Evolutionary conservation across 148 eudicot species (phyloP), one percentile per base, ranked within the genome.

Genomic region (Camellia japonica): DNA sequence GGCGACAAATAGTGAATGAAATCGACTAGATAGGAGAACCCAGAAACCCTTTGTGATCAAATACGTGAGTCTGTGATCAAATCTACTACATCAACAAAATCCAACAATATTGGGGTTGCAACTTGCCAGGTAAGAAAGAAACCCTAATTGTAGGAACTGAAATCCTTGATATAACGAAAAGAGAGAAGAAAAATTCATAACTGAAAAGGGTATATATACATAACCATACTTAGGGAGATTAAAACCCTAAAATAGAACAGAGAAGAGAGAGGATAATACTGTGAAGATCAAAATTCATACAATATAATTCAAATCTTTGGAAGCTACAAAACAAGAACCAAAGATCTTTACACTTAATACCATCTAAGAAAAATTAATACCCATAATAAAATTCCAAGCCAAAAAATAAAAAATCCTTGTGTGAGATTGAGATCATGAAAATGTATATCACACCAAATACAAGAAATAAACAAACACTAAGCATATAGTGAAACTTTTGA

Each of bases 141-240:
- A 44, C 61, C 79, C 79, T 67, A 18, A 20, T 56, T 68, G 59
- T 42, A 81, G 83, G 79, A 81, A 81, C 83, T 55, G 79, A 81
- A 81, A 46, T 59, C 79, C 83, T 81, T 75, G 79, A 75, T 81
- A 23, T 3, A 47, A 58, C 79, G 79, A 47, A 78, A 46, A 23
- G 73, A 18, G 63, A 46, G 52, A 68, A 52, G 62, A 80, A 7
- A 55, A 14, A 73, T 41, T 74, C 65, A 56, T 19, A 80, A 74
- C 65, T n/a, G 62, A 74, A 46, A 74, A 74, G 73, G 54, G 44
- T 44, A 30, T 66, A 44, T 44, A 44, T 55, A 20, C 46, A n/a
- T 41, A 78, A 73, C 46, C 20, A 30, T 54, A 8, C 10, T 63
- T 59, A 2, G 15, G 66, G 62, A 42, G 16, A 15, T 66, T 68